Evolutionary conservation across 768 basidiomycete species (phyloP).

Genomic region (Russula emetica): DNA sequence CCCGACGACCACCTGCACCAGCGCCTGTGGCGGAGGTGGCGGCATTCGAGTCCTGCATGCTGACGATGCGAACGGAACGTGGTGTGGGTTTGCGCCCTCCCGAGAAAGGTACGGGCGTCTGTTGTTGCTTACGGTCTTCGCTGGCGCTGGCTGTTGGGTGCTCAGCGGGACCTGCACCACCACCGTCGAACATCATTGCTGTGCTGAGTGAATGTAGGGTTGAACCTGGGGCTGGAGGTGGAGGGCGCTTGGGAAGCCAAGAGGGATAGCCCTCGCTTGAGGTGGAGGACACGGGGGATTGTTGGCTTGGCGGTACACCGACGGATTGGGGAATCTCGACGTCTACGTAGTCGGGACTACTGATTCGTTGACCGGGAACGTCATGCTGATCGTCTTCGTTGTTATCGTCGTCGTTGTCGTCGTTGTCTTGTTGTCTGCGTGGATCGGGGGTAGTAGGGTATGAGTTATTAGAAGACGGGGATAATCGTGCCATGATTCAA

Average conservation of each 20-base stretch:
- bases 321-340: background rate
- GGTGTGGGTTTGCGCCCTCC: conserved; percentile 77
- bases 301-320: background rate
- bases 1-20: conserved; percentile 2
- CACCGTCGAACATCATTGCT: too few relatives aligned
- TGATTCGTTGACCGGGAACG: background rate
- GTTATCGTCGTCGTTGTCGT: background rate
- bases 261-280: conserved; percentile 66
- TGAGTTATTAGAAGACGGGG: conserved; percentile 18
- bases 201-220: conserved; percentile 58
- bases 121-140: too few relatives aligned
- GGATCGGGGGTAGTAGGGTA: background rate
- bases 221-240: conserved; percentile 69
- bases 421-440: background rate
- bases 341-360: conserved; percentile 4
- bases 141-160: too few relatives aligned
- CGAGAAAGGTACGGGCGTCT: conserved; percentile 34
- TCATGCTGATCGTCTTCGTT: background rate
- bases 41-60: conserved; percentile 45
- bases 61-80: conserved; percentile 78
- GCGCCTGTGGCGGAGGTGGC: background rate
- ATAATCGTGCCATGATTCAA: conserved; percentile 11
- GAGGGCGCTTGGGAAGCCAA: conserved; percentile 78
- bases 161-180: too few relatives aligned
- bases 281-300: conserved; percentile 9